phyloP scores from a whole-genome alignment of 345 rosid species.

The Erucastrum elatum region DNA sequence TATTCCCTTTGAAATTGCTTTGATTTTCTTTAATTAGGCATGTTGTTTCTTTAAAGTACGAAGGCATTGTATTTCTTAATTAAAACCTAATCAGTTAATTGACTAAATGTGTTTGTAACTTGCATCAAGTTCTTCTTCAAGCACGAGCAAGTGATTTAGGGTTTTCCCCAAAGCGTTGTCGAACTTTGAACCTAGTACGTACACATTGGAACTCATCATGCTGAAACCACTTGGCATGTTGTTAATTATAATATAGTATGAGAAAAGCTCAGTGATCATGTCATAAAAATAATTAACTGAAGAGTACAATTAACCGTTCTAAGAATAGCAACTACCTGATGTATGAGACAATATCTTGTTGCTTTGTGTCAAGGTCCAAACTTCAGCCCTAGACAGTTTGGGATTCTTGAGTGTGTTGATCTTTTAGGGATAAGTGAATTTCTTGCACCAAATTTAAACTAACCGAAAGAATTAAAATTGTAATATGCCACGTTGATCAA shows the following conservation, averaged over 20 bases:
- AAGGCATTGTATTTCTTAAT: background rate
- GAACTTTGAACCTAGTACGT: slow-evolving; percentile 32
- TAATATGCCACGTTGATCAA: background rate
- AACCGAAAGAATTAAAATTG: background rate
- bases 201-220: slow-evolving; percentile 24
- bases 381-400: background rate
- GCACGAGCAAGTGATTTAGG: slow-evolving; percentile 13
- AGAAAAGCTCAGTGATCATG: background rate
- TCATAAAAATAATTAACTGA: background rate
- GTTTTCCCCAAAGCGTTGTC: slow-evolving; percentile 17
- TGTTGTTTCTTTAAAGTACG: background rate
- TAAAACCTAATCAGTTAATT: background rate
- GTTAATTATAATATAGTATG: background rate
- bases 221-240: slow-evolving; percentile 19
- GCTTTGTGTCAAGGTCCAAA: background rate
- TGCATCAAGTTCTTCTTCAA: slow-evolving; percentile 1
- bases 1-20: slow-evolving; percentile 12
- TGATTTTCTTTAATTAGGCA: background rate
- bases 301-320: background rate
- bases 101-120: background rate
- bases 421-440: background rate
- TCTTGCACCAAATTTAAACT: background rate
- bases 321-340: background rate
- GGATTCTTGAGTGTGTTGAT: background rate
- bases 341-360: background rate